phyloP scores from a whole-genome alignment of 2,329 filamentous ascomycete genomes.

The Arthrobotrys sinensis region DNA sequence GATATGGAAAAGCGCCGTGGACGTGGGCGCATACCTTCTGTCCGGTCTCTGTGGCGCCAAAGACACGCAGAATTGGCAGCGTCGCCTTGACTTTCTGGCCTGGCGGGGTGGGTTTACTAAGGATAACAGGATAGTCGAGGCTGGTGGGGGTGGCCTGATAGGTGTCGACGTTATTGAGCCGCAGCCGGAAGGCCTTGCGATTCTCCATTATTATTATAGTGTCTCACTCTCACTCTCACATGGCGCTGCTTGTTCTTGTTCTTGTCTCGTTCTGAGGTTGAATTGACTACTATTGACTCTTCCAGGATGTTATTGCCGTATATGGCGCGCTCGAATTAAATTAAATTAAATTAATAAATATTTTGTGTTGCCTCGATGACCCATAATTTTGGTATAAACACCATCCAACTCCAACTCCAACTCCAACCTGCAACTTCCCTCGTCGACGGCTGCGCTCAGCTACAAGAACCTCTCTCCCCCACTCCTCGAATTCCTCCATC shows the following conservation, averaged over 20 bases:
- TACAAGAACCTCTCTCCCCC: background rate
- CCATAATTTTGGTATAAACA: constrained; percentile 16
- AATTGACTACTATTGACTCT: too few relatives aligned
- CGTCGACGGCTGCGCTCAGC: too few relatives aligned
- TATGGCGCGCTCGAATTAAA: too few relatives aligned
- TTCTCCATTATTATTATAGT: background rate
- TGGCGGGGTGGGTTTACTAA: constrained; percentile 76
- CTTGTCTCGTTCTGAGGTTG: too few relatives aligned
- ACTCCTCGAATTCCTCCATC: background rate
- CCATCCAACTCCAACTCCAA: background rate
- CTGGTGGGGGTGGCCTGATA: constrained; percentile 85
- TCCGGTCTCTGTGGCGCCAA: constrained; percentile 92
- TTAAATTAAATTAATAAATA: too few relatives aligned
- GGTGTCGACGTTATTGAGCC: constrained; percentile 95
- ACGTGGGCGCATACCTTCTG: constrained; percentile 97
- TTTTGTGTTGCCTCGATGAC: constrained; percentile 3
- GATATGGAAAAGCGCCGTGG: constrained; percentile 93
- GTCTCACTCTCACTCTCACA: background rate
- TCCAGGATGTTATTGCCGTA: too few relatives aligned
- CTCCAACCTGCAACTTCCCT: background rate
- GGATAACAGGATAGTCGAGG: constrained; percentile 74
- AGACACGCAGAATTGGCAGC: constrained; percentile 89
- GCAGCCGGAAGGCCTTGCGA: constrained; percentile 78
- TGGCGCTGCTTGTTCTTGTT: too few relatives aligned
- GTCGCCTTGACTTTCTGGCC: constrained; percentile 75